Evolutionary conservation across 2,329 filamentous ascomycete species (phyloP), one percentile per base, ranked within the genome.

Genomic region (Atkinsonella texensis): DNA sequence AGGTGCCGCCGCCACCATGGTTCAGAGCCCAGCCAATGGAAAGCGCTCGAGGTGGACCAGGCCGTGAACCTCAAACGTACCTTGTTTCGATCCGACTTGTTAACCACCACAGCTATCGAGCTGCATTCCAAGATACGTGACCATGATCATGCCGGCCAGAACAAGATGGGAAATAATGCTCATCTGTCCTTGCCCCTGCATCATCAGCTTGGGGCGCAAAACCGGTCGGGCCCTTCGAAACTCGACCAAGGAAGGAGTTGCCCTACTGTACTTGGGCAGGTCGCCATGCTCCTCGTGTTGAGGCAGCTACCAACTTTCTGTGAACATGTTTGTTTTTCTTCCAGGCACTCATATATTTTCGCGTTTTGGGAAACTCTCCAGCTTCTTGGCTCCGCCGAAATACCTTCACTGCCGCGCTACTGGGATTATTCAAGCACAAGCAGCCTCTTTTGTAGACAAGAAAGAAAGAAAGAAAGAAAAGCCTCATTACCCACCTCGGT

Each of bases 41-140:
- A n/a, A 41, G 28, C n/a, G 9, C 5, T 12, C n/a, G 6, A 20
- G 5, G 13, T 28, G 23, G 18, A 13, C 20, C 48, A 42, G 9
- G 13, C 13, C 50, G n/a, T n/a, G n/a, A 18, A 23, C 20, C 45
- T 50, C 51, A 53, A 53, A 53, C 51, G 48, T 43, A 38, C 28
- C 35, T 39, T n/a, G 51, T 53, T 50, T 53, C 51, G 51, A 41
- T 23, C 23, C 32, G 15, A 9, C 44, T 47, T 51, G 23, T 40
- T 43, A 35, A 50, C 48, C 51, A 33, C 46, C 23, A 23, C 41
- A 40, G 35, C 43, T 20, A 28, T 39, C 8, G 20, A 12, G 4
- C 46, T 38, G 31, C 38, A 15, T 40, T 40, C 35, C 20, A 33
- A 4, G n/a, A 33, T 46, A n/a, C 44, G 18, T n/a, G 10, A 13